These are phyloP conservation scores for Hymenoscyphus scutula DNA, from an alignment of 2,329 filamentous ascomycete genomes.

Conservation along the genomic window DNA sequence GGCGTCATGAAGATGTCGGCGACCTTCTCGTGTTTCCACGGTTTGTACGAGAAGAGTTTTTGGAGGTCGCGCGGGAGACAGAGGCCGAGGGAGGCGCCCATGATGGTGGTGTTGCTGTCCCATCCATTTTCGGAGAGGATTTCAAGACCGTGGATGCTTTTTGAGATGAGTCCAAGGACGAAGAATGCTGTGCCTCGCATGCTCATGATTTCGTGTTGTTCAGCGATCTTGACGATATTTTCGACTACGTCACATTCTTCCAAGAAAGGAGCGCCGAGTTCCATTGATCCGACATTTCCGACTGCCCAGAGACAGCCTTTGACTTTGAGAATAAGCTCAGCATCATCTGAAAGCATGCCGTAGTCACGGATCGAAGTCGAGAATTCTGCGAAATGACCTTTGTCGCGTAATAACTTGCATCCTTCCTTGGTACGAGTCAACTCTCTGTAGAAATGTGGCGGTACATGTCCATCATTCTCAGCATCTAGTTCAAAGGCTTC, in stretches of 20 bases:
- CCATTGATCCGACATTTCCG: slow-evolving; percentile 97
- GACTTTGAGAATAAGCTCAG: slow-evolving; percentile 84
- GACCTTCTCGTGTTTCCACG: slow-evolving; percentile 47
- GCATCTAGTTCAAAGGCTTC: slow-evolving; percentile 43
- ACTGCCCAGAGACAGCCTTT: slow-evolving; percentile 98
- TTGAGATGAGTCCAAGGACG: slow-evolving; percentile 86
- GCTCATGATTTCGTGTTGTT: slow-evolving; percentile 84
- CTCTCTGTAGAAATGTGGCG: slow-evolving; percentile 97
- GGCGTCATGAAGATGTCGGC: slow-evolving; percentile 39
- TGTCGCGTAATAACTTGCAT: slow-evolving; percentile 83
- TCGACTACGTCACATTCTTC: slow-evolving; percentile 87
- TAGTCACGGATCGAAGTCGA: slow-evolving; percentile 83
- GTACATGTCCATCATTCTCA: slow-evolving; percentile 54
- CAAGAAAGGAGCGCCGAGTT: slow-evolving; percentile 89
- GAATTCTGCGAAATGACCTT: slow-evolving; percentile 96
- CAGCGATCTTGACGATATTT: slow-evolving; percentile 84
- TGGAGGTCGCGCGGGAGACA: slow-evolving; percentile 79
- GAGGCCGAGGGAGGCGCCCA: slow-evolving; percentile 81
- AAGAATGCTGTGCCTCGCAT: slow-evolving; percentile 95
- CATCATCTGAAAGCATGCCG: slow-evolving; percentile 79
- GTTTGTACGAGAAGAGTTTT: slow-evolving; percentile 70
- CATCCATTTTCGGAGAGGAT: slow-evolving; percentile 87
- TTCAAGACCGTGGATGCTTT: slow-evolving; percentile 87
- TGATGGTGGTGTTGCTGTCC: slow-evolving; percentile 83
- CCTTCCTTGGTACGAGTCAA: slow-evolving; percentile 90